These are phyloP conservation scores for Sarcodon sp. DNA, from an alignment of 768 basidiomycete species.

Conservation along the genomic window DNA sequence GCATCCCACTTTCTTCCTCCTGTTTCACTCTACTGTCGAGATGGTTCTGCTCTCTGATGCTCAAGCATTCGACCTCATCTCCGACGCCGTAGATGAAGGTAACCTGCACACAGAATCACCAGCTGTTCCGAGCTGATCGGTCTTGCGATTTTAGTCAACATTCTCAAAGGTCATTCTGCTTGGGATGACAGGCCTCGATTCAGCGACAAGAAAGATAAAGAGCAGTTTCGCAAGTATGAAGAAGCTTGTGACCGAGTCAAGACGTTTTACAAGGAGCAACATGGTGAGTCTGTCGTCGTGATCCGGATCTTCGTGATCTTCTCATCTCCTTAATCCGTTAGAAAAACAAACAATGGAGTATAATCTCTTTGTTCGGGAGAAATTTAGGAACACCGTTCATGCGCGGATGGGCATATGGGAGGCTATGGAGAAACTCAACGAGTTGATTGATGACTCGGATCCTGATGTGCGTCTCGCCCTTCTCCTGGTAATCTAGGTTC, in stretches of 20 bases:
- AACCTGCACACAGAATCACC: conserved; percentile 6
- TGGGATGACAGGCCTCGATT: conserved; percentile 47
- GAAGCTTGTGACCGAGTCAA: conserved; percentile 69
- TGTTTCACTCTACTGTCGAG: neutral
- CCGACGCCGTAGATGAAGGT: conserved; percentile 39
- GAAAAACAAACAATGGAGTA: conserved; percentile 83
- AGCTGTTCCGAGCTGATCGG: neutral
- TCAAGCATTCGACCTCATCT: conserved; percentile 25
- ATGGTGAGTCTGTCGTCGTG: conserved; percentile 29
- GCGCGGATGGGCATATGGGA: conserved; percentile 79
- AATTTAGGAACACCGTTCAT: conserved; percentile 54
- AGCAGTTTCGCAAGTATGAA: conserved; percentile 60
- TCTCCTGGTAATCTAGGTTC: conserved; percentile 3
- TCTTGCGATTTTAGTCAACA: conserved; percentile 39
- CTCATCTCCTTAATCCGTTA: conserved; percentile 12
- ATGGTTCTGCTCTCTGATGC: neutral
- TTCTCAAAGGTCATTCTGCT: conserved; percentile 37
- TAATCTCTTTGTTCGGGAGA: conserved; percentile 67
- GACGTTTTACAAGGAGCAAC: conserved; percentile 67
- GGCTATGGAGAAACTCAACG: conserved; percentile 80
- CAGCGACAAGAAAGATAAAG: conserved; percentile 52
- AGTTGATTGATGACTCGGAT: conserved; percentile 82
- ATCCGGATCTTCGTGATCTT: neutral
- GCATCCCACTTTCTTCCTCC: neutral
- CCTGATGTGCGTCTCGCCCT: conserved; percentile 47